Evolutionary conservation across 768 basidiomycete genomes (phyloP).

Genomic region (Lentinus brumalis): DNA sequence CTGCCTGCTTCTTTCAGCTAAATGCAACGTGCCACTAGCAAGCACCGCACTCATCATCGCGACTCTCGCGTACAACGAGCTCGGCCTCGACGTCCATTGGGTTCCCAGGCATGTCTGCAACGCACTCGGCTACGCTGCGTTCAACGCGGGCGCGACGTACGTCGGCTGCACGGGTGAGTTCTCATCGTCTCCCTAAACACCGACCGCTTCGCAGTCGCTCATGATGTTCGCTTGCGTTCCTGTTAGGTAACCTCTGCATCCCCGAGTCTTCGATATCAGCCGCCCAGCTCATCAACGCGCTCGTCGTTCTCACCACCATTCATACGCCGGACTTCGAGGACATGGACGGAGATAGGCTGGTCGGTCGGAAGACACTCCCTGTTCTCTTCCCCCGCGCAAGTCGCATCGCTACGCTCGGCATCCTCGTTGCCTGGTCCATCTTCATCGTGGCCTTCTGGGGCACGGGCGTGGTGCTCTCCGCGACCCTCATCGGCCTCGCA

Average conservation of each 20-base stretch:
- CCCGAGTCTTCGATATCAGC: neutral
- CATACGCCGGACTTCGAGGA: conserved; percentile 17
- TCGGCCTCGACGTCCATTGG: conserved; percentile 27
- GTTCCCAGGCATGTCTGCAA: conserved; percentile 35
- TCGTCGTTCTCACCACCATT: conserved; percentile 14
- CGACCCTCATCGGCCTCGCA: neutral
- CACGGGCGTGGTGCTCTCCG: neutral
- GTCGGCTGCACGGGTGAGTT: conserved; percentile 20
- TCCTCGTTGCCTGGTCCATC: conserved; percentile 6
- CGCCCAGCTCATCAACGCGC: conserved; percentile 10
- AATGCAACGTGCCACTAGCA: conserved; percentile 14
- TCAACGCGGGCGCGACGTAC: conserved; percentile 38
- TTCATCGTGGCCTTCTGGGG: conserved; percentile 5
- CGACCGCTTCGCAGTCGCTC: neutral
- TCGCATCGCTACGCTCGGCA: neutral
- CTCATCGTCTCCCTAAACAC: neutral
- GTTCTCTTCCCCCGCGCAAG: conserved; percentile 8
- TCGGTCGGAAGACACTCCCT: conserved; percentile 7
- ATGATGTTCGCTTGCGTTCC: neutral
- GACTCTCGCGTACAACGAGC: conserved; percentile 35
- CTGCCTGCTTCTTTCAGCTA: conserved; percentile 28
- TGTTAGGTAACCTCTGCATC: neutral
- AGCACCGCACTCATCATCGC: conserved; percentile 28
- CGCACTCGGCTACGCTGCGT: conserved; percentile 34
- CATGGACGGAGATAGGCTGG: conserved; percentile 6